Percentiles rank a stretch among this genome's conserved stretches.
Conservation (phyloP, 2,329 filamentous ascomycete genomes). For the Zasmidium citrigriseum region DNA sequence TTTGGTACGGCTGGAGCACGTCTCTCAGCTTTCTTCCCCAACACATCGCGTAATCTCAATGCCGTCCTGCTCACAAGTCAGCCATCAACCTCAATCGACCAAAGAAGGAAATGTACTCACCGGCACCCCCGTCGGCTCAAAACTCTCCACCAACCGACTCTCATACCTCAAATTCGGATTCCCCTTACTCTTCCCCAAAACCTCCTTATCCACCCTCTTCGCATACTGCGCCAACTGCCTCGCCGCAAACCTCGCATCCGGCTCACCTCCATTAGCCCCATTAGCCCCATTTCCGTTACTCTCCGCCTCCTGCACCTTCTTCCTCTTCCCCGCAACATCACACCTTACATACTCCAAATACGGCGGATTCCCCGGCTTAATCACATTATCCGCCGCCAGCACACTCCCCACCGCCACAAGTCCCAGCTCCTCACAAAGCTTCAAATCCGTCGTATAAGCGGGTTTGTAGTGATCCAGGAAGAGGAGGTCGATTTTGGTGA, state of each 20-base stretch:
- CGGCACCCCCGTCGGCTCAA: constrained; percentile 66
- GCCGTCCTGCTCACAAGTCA: constrained; percentile 55
- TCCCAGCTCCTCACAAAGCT: constrained; percentile 71
- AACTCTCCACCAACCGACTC: constrained; percentile 65
- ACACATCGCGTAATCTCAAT: constrained; percentile 65
- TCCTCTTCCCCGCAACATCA: constrained; percentile 62
- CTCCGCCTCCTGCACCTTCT: constrained; percentile 36
- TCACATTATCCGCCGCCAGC: constrained; percentile 69
- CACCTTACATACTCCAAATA: constrained; percentile 71
- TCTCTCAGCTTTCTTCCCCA: constrained; percentile 31
- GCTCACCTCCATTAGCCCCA: constrained; percentile 22
- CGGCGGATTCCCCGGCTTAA: constrained; percentile 69
- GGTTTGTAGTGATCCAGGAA: constrained; percentile 84
- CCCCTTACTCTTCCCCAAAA: constrained; percentile 48
- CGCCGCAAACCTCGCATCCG: constrained; percentile 45
- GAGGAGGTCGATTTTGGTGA: constrained; percentile 67
- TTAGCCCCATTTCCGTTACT: neutral
- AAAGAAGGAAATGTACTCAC: constrained; percentile 46
- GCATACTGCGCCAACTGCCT: constrained; percentile 51
- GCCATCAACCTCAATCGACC: neutral
- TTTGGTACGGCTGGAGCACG: neutral
- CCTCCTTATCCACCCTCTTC: constrained; percentile 49
- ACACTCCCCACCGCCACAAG: constrained; percentile 65
- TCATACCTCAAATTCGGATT: constrained; percentile 68
- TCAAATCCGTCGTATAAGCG: constrained; percentile 71